Percentiles rank a stretch among this genome's conserved stretches.
phyloP scores from a whole-genome alignment of 2,329 filamentous ascomycete genomes.

The Talaromyces sp. region DNA sequence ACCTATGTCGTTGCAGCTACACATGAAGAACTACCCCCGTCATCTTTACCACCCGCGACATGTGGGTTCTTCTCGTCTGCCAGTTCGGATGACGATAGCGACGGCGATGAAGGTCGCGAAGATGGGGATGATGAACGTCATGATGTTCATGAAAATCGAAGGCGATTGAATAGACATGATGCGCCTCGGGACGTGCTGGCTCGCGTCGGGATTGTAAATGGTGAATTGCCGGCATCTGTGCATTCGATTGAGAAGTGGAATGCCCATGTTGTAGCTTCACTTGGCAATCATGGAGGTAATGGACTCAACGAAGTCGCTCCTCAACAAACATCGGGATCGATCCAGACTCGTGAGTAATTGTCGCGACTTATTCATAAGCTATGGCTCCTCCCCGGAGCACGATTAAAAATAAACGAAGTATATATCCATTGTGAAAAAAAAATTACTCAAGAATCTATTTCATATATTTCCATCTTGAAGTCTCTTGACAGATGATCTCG shows the following conservation, averaged over 20 bases:
- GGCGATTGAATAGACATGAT: not conserved
- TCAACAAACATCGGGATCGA: not conserved
- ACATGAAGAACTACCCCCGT: slow-evolving; percentile 26
- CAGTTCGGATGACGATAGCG: slow-evolving; percentile 8
- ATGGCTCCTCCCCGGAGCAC: not conserved
- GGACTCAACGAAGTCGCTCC: not conserved
- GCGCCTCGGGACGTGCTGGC: not conserved
- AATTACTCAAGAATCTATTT: not conserved
- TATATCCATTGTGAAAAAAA: not conserved
- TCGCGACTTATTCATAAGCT: not conserved
- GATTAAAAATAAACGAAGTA: not conserved
- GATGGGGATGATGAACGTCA: not conserved
- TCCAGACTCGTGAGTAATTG: not conserved
- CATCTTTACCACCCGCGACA: slow-evolving; percentile 29
- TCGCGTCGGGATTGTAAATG: not conserved
- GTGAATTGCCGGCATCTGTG: not conserved
- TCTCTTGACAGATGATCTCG: not conserved
- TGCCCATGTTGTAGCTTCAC: slow-evolving; percentile 8
- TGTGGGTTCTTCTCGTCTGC: slow-evolving; percentile 25
- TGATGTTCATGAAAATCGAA: not conserved
- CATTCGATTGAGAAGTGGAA: slow-evolving; percentile 14
- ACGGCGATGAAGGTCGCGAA: not conserved
- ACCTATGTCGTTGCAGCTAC: slow-evolving; percentile 19
- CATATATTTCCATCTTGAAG: not conserved
- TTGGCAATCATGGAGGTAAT: not conserved